Evolutionary conservation across 495 filamentous ascomycete species (phyloP), one percentile per base, ranked within the genome.

Genomic region (Venustampulla echinocandica): DNA sequence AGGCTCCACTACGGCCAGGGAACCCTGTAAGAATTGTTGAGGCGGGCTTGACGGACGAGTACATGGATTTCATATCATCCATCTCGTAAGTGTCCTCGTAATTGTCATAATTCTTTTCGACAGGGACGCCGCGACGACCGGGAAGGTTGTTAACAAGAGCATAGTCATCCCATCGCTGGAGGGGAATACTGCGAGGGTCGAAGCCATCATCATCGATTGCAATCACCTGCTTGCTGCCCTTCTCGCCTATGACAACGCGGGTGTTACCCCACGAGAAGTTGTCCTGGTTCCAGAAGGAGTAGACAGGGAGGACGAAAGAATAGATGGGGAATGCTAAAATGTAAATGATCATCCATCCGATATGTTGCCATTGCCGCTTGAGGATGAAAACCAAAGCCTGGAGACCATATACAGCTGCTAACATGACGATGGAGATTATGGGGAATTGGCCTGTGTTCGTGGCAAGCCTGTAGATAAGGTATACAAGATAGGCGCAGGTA

Each of bases 261-360:
- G 92, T 98, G 63, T 86, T 97, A 75, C 92, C 92, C 92, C 92
- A 98, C 5, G 81, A 77, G 71, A 98, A 98, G 67, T 98, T 87
- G 67, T 98, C 92, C 63, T 95, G 88, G 60, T 94, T 90, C 92
- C 92, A 98, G 80, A 98, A 98, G 0, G 92, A 93, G 69, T 96
- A 98, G 55, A 98, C 66, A 0, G 92, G 92, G 5, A 98, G 76
- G 45, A 95, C 60, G 58, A 98, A 89, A 13, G 81, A 90, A 69
- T 89, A 95, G 55, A 98, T 83, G 0, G 93, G 93, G 73, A 84
- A 95, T 1, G 92, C 93, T 6, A 89, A 55, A 52, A 98, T 74
- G 64, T 98, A 98, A 58, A 98, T 97, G 58, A 97, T 83, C 87
- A 98, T 96, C 92, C 92, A 98, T 37, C 92, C 92, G 33, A 98